Evolutionary conservation across 306 rosid genomes (phyloP), one percentile per base, ranked within the genome.

Genomic region (Abrus pulchellus): DNA sequence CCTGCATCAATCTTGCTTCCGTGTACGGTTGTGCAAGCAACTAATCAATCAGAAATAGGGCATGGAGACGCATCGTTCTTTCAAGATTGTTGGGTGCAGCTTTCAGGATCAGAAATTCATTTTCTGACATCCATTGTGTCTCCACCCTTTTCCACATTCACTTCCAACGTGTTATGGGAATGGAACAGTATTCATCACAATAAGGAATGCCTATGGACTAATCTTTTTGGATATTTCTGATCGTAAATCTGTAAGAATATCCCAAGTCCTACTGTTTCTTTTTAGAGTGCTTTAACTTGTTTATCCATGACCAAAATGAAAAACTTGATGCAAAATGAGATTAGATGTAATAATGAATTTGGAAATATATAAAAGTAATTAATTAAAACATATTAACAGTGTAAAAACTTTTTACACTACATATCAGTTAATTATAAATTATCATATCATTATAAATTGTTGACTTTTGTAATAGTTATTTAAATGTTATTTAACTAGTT

Each of bases 31-130:
- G 43, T 61, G 28, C 78, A 47, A 69, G 1, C n/a, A 29, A 60
- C 20, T 28, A 53, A 4, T 36, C 29, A 32, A 14, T 11, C 10
- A 45, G 3, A 36, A 38, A 30, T 12, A n/a, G 12, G 3, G 10
- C 7, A 45, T 44, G 54, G 68, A 57, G 38, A 68, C 80, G 29
- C 11, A 13, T 7, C 0, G 72, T 27, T 63, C 54, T 38, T 32
- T 63, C 50, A 48, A n/a, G 13, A 63, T 49, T 34, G 72, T 62
- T 52, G 34, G 50, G 53, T 71, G 78, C 56, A 66, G 50, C 50
- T 8, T 65, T 69, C 29, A 47, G 75, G 49, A 71, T 9, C 11
- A 74, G 41, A 47, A 47, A 47, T 54, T 60, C 70, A 9, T 48
- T 30, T 74, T 59, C 53, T 28, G 5, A 28, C 11, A 55, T 1